Conservation (phyloP, 164 flowering plant genomes). For the Vitis cinerea region DNA sequence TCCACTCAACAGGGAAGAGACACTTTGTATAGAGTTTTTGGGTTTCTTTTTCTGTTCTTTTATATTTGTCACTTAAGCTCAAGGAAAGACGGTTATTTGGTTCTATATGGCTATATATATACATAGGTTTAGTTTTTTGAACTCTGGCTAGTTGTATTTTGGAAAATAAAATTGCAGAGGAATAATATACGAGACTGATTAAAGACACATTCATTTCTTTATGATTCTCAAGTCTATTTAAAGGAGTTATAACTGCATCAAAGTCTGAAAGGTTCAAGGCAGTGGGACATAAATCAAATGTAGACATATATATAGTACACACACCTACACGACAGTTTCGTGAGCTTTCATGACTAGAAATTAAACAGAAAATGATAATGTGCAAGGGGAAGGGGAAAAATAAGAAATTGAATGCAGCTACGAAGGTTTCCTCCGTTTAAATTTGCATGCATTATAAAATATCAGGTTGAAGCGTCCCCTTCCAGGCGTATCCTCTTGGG, state of each 20-base stretch:
- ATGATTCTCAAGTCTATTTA: slow-evolving; percentile 16
- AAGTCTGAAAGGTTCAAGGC: slow-evolving; percentile 5
- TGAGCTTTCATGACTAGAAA: slow-evolving; percentile 26
- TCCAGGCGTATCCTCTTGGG: slow-evolving; percentile 77
- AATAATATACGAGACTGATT: background rate
- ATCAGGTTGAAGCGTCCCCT: slow-evolving; percentile 55
- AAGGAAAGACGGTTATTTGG: too few species aligned
- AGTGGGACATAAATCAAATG: slow-evolving; percentile 15
- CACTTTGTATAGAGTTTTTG: too few species aligned
- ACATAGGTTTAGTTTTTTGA: too few species aligned
- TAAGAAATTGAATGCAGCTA: slow-evolving; percentile 21
- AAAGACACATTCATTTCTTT: slow-evolving; percentile 9
- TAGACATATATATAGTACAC: slow-evolving; percentile 25
- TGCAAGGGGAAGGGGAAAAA: slow-evolving; percentile 1
- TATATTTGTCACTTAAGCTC: too few species aligned
- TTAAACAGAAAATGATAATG: slow-evolving; percentile 15
- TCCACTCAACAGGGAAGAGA: background rate
- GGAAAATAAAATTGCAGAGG: too few species aligned
- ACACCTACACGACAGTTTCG: slow-evolving; percentile 41
- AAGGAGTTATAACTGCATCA: slow-evolving; percentile 1
- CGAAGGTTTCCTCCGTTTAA: slow-evolving; percentile 25
- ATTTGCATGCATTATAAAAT: slow-evolving; percentile 21
- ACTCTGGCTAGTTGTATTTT: too few species aligned
- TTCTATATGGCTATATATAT: too few species aligned
- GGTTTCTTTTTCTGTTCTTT: too few species aligned